Conservation (phyloP, 345 rosid genomes). For the Pistacia atlantica region DNA sequence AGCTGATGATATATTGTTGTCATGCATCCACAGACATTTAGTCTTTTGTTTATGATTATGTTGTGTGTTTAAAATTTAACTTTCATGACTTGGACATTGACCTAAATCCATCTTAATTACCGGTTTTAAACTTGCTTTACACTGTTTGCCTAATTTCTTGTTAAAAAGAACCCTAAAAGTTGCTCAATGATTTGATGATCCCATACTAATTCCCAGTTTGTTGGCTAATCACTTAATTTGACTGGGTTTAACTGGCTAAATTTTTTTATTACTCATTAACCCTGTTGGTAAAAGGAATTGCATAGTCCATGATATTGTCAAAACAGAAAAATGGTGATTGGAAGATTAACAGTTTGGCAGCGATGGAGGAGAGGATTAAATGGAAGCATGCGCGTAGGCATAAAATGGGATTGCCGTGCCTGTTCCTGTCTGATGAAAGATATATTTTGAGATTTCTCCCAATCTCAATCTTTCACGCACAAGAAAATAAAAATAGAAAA, state of each 20-base stretch:
- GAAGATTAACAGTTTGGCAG: background rate
- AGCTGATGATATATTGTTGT: conserved; percentile 29
- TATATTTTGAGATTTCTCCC: conserved; percentile 13
- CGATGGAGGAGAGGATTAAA: background rate
- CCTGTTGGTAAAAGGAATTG: no score
- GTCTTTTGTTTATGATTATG: conserved; percentile 44
- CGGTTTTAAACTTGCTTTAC: background rate
- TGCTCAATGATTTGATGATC: conserved; percentile 35
- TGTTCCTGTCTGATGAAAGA: conserved; percentile 36
- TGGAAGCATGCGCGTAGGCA: conserved; percentile 60
- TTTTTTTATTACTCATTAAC: no score
- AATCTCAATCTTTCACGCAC: background rate
- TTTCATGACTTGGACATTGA: conserved; percentile 29
- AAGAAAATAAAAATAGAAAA: background rate
- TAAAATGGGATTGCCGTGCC: conserved; percentile 38
- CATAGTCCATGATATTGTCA: conserved; percentile 13
- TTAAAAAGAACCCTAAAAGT: conserved; percentile 5
- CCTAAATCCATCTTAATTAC: conserved; percentile 21
- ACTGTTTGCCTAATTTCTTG: conserved; percentile 14
- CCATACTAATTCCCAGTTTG: conserved; percentile 15
- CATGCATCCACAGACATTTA: conserved; percentile 35
- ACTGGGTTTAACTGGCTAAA: background rate
- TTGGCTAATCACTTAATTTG: conserved; percentile 20
- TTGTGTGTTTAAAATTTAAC: conserved; percentile 27
- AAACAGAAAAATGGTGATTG: conserved; percentile 24